These are phyloP conservation scores for Ambrosia hybrid DNA, from an alignment of 140 eudicot species.

Conservation along the genomic window DNA sequence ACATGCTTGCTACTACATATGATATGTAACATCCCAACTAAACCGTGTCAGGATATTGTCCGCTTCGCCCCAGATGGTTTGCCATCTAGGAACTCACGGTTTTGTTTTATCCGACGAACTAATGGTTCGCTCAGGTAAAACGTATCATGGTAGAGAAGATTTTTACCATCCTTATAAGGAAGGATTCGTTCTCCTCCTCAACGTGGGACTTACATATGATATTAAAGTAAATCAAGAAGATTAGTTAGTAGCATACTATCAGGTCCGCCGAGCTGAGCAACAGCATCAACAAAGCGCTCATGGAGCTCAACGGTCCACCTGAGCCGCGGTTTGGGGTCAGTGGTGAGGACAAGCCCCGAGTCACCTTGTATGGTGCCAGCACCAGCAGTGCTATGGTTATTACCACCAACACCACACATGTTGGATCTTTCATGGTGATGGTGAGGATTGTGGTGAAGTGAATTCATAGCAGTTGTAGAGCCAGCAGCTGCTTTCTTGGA, in stretches of 20 bases:
- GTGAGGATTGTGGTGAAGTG: constrained; percentile 34
- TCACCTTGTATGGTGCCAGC: constrained; percentile 62
- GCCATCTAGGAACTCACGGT: constrained; percentile 17
- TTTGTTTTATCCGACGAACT: neutral
- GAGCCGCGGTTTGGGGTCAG: constrained; percentile 97
- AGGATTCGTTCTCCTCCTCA: no score
- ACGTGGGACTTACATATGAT: neutral
- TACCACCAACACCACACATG: constrained; percentile 36
- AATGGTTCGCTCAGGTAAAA: no score
- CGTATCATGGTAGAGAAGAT: no score
- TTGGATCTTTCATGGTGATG: constrained; percentile 47
- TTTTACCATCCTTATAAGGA: no score
- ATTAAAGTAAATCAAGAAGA: neutral
- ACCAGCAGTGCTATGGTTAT: constrained; percentile 35
- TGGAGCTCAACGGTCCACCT: constrained; percentile 98
- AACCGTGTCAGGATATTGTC: no score
- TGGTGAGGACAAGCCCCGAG: constrained; percentile 94
- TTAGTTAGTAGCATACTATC: constrained; percentile 49
- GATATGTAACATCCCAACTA: neutral
- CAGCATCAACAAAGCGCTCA: constrained; percentile 97
- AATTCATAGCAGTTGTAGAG: constrained; percentile 51
- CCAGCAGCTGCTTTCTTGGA: constrained; percentile 53
- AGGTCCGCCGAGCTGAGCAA: constrained; percentile 98
- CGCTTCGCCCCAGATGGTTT: no score
- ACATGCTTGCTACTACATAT: neutral